Evolutionary conservation across 2,329 filamentous ascomycete genomes (phyloP), one percentile per base, ranked within the genome.

Genomic region (Monosporascus cannonballus): DNA sequence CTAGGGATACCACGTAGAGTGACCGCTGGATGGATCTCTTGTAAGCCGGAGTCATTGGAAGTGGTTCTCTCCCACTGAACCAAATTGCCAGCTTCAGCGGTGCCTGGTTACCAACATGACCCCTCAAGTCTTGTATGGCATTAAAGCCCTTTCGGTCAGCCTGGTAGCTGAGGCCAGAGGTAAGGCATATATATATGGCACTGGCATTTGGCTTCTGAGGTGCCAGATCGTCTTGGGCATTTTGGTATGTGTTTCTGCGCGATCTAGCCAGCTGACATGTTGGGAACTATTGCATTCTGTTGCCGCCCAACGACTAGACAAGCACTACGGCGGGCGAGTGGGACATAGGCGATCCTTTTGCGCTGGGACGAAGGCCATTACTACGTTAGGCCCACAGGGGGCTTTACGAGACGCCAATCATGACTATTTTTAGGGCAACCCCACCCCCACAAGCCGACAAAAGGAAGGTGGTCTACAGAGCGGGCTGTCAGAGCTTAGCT

Each of bases 11-110:
- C 9, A 14, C 30, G 30, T 34, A 34, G 30, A 34, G 9, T 5
- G 30, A 4, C 30, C 30, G 14, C 9, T 34, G 11, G 4, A 14
- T 34, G 9, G 30, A 14, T 14, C 11, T 34, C 4, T 34, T 34
- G 30, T 14, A 74, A 61, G 63, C 74, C 56, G 67, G 65, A 48
- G 63, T 73, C 30, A 66, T 67, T 20, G 73, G 73, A 27, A 65
- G 64, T 24, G 73, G 73, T 42, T 58, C 63, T 27, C 69, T 71
- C 57, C 59, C 66, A 15, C 69, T 66, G 14, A 60, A 51, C 52
- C 54, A 65, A 53, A 73, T 73, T 1, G 71, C 77, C 55, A 69
- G 62, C 62, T 73, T 77, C 66, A 75, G 75, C 0, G 71, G 73
- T 17, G 73, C 69, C 1, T 11, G 27, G 27, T 30, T 79, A 77